phyloP scores from a whole-genome alignment of 2,329 filamentous ascomycete genomes.

The Cadophora sp. region DNA sequence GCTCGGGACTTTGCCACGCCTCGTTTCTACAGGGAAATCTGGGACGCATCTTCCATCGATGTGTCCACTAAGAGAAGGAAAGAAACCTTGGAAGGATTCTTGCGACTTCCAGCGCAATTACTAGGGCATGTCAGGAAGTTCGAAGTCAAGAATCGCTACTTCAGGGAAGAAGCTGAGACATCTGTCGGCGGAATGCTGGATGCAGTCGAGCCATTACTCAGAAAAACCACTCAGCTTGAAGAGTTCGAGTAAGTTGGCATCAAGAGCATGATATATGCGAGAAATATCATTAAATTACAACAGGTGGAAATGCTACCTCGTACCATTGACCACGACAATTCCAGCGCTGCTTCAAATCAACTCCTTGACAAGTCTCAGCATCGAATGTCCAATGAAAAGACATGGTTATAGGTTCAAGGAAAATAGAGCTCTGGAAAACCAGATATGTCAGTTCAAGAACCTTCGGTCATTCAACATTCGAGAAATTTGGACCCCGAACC shows the following conservation, averaged over 20 bases:
- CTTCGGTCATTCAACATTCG: not conserved
- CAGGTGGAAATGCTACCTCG: not conserved
- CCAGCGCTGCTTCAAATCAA: not conserved
- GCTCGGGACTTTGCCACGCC: not conserved
- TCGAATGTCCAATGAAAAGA: not conserved
- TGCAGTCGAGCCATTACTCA: not conserved
- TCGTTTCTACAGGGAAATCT: not conserved
- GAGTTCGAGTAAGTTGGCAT: not conserved
- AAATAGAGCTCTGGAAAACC: not conserved
- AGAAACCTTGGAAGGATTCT: not conserved
- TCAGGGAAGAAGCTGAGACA: not conserved
- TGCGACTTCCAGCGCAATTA: not conserved
- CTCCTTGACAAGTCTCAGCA: not conserved
- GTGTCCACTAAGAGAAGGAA: no score
- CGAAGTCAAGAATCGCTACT: not conserved
- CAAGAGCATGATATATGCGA: not conserved
- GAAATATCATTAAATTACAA: not conserved
- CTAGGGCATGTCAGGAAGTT: not conserved
- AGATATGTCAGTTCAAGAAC: not conserved
- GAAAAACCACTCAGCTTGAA: not conserved
- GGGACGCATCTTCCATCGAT: not conserved
- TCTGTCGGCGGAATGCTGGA: not conserved
- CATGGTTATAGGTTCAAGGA: not conserved
- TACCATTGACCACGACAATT: not conserved
- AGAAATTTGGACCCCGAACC: not conserved